Evolutionary conservation across 2,329 filamentous ascomycete species (phyloP).

Genomic region (Ophiostoma pallidulum): DNA sequence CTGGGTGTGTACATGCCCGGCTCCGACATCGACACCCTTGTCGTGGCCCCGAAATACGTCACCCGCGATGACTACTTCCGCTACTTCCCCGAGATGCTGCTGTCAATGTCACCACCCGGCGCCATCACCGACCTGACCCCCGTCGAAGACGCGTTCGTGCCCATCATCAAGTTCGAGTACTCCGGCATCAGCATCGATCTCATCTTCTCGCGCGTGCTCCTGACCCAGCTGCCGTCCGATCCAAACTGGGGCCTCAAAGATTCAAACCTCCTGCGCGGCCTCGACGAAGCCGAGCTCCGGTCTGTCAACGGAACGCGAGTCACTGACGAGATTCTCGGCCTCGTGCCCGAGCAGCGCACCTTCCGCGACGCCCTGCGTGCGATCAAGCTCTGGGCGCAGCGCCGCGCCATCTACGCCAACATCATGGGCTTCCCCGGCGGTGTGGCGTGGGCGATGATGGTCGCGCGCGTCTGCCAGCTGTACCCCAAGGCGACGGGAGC

Average conservation of each 20-base stretch:
- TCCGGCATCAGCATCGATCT: slow-evolving; percentile 88
- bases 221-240: slow-evolving; percentile 59
- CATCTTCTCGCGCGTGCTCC: slow-evolving; percentile 70
- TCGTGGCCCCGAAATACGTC: slow-evolving; percentile 85
- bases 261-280: slow-evolving; percentile 71
- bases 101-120: slow-evolving; percentile 65
- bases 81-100: slow-evolving; percentile 71
- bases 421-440: slow-evolving; percentile 95
- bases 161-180: slow-evolving; percentile 95
- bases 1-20: slow-evolving; percentile 90
- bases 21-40: slow-evolving; percentile 94
- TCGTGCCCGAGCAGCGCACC: slow-evolving; percentile 82
- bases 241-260: slow-evolving; percentile 68
- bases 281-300: slow-evolving; percentile 78
- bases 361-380: slow-evolving; percentile 84
- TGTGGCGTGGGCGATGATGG: slow-evolving; percentile 96
- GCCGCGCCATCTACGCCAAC: slow-evolving; percentile 87
- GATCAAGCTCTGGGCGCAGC: slow-evolving; percentile 93
- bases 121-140: slow-evolving; percentile 76
- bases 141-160: slow-evolving; percentile 85
- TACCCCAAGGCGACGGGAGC: slow-evolving; percentile 88
- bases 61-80: slow-evolving; percentile 85
- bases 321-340: slow-evolving; percentile 79
- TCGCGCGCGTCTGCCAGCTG: slow-evolving; percentile 88
- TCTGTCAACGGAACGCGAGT: slow-evolving; percentile 92